phyloP scores from a whole-genome alignment of 148 eudicot genomes.

The Rhododendron kiyosumense region DNA sequence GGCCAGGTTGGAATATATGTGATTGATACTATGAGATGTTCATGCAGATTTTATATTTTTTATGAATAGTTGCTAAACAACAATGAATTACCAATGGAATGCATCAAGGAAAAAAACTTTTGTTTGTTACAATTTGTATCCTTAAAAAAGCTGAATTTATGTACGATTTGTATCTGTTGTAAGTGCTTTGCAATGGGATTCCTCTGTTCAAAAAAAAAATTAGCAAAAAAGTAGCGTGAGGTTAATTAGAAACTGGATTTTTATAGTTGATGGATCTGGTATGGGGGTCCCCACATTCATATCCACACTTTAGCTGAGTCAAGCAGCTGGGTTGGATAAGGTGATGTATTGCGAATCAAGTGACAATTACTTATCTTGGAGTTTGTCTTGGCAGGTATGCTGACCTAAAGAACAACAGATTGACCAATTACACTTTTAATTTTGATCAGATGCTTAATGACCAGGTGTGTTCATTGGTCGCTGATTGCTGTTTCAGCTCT shows the following conservation, averaged over 20 bases:
- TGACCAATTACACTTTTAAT: conserved; percentile 86
- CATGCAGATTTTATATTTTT: not conserved
- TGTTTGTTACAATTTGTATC: not conserved
- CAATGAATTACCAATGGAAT: not conserved
- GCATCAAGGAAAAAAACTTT: not conserved
- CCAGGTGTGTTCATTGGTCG: conserved; percentile 43
- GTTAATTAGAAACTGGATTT: not conserved
- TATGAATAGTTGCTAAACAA: no score
- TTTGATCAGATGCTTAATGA: conserved; percentile 93
- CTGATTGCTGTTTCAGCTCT: conserved; percentile 7
- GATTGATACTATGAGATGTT: no score
- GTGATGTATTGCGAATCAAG: not conserved
- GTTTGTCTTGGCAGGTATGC: conserved; percentile 64
- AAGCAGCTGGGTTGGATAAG: not conserved
- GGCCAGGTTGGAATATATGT: not conserved
- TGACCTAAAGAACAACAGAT: conserved; percentile 91
- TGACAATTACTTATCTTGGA: not conserved
- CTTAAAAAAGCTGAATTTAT: not conserved
- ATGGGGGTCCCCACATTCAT: not conserved
- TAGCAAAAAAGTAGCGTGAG: not conserved
- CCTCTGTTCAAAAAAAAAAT: not conserved
- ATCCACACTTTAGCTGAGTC: not conserved
- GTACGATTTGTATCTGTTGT: not conserved
- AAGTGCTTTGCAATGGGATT: not conserved
- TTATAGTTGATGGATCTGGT: not conserved